Evolutionary conservation across 2,329 filamentous ascomycete genomes (phyloP).

Genomic region (Acrodontium crateriforme): DNA sequence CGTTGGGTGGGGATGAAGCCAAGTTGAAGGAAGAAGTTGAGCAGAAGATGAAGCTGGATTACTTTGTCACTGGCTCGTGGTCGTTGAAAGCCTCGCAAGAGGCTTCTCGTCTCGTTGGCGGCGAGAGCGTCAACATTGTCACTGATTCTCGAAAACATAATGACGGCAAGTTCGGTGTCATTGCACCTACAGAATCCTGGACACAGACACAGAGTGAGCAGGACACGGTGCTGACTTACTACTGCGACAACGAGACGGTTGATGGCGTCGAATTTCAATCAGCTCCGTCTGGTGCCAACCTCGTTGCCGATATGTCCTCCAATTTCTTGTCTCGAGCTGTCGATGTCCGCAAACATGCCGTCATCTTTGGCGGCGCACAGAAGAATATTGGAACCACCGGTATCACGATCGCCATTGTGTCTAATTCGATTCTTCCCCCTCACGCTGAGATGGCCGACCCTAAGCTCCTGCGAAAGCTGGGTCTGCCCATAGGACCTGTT

Average conservation of each 20-base stretch:
- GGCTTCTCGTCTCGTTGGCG: conserved; percentile 60
- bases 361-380: conserved; percentile 83
- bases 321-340: conserved; percentile 79
- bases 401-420: conserved; percentile 73
- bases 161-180: conserved; percentile 71
- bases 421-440: conserved; percentile 65
- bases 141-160: conserved; percentile 50
- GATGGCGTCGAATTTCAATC: conserved; percentile 80
- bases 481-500: conserved; percentile 63
- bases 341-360: conserved; percentile 62
- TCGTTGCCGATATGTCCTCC: conserved; percentile 86
- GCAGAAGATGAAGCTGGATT: conserved; percentile 67
- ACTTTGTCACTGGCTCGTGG: conserved; percentile 83
- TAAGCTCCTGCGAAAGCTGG: conserved; percentile 56
- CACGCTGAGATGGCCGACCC: conserved; percentile 50
- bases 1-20: conserved; percentile 39
- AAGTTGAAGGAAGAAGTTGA: conserved; percentile 51
- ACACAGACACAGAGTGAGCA: conserved; percentile 50
- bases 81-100: conserved; percentile 81
- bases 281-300: conserved; percentile 55
- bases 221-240: conserved; percentile 61
- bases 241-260: conserved; percentile 87
- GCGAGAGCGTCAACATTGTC: conserved; percentile 67
- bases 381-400: conserved; percentile 86
- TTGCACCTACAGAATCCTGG: conserved; percentile 67